These are phyloP conservation scores for Lizonia empirigonia DNA, from an alignment of 2,329 filamentous ascomycete species.

Conservation along the genomic window DNA sequence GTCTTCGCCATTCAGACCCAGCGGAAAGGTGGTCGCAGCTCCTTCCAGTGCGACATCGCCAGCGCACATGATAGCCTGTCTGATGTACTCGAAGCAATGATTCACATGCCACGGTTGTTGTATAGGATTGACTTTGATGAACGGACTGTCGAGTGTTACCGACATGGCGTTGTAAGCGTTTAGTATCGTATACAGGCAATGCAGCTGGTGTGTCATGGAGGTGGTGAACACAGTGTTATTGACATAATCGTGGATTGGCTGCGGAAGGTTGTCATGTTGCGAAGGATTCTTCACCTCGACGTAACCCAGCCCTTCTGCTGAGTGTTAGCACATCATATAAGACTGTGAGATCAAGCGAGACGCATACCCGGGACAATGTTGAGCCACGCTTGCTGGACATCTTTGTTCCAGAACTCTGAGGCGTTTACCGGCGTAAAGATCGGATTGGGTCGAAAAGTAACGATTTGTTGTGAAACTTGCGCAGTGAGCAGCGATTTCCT, in stretches of 20 bases:
- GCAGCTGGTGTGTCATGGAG: constrained; percentile 43
- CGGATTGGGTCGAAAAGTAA: constrained; percentile 32
- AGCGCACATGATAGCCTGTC: constrained; percentile 43
- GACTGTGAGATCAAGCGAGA: not conserved
- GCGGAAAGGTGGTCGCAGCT: constrained; percentile 41
- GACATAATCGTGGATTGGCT: constrained; percentile 41
- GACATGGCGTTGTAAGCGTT: constrained; percentile 41
- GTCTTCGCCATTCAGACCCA: constrained; percentile 31
- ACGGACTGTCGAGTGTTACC: constrained; percentile 16
- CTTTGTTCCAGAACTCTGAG: constrained; percentile 36
- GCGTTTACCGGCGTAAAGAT: constrained; percentile 39
- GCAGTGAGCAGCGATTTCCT: not conserved
- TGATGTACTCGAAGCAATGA: constrained; percentile 45
- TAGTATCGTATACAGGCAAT: constrained; percentile 43
- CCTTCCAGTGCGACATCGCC: constrained; percentile 44
- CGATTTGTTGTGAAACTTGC: constrained; percentile 40
- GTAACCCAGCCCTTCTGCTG: constrained; percentile 40
- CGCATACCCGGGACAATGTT: constrained; percentile 38
- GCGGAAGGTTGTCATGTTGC: constrained; percentile 35
- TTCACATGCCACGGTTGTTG: constrained; percentile 45
- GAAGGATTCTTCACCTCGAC: constrained; percentile 32
- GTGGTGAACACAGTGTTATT: constrained; percentile 41
- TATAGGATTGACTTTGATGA: constrained; percentile 20
- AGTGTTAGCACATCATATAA: constrained; percentile 2
- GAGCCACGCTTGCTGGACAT: constrained; percentile 41